phyloP scores from a whole-genome alignment of 306 rosid species.

The Crotalaria pallida region DNA sequence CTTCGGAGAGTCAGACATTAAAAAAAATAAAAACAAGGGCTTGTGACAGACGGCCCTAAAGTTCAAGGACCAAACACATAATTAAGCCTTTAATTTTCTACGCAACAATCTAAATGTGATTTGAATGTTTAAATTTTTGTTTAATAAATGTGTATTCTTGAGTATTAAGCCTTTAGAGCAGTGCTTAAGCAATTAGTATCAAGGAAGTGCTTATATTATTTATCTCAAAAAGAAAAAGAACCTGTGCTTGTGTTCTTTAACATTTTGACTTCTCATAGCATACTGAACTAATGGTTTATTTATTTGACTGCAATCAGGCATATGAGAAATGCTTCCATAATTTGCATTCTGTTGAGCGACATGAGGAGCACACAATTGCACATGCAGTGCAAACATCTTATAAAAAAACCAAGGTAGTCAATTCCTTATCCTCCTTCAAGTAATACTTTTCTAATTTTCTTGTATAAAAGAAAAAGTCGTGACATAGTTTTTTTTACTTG shows the following conservation, averaged over 20 bases:
- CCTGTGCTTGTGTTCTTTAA: not conserved
- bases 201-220: not conserved
- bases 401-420: conserved; percentile 70
- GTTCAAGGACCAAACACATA: no score
- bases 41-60: no score
- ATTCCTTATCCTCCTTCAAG: conserved; percentile 9
- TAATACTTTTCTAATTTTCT: not conserved
- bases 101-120: not conserved
- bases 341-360: conserved; percentile 79
- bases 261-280: not conserved
- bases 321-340: conserved; percentile 93
- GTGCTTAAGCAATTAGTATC: not conserved
- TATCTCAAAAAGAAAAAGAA: not conserved
- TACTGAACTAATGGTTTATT: conserved; percentile 20
- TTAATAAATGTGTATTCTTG: not conserved
- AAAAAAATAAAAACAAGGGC: no score
- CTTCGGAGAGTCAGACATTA: no score
- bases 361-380: conserved; percentile 93
- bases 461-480: not conserved
- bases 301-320: conserved; percentile 54
- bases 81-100: no score
- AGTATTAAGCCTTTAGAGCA: not conserved
- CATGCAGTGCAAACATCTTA: conserved; percentile 80
- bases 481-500: not conserved
- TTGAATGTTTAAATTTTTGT: conserved; percentile 6